Conservation (phyloP, 2,329 filamentous ascomycete genomes). For the Exserohilum turcica region DNA sequence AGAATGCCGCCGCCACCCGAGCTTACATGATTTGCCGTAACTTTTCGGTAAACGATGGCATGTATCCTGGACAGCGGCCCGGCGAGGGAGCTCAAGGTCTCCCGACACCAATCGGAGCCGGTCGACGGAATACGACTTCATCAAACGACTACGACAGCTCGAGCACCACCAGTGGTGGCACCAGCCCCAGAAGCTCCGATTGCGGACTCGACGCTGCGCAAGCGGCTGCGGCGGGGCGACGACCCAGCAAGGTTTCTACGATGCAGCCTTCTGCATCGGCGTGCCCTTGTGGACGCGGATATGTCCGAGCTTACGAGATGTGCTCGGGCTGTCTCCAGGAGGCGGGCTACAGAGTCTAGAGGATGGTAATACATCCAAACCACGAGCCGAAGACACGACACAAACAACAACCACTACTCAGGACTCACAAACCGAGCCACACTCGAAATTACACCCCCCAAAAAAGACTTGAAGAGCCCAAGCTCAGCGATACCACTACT, state of each 20-base stretch:
- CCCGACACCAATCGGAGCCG: conserved; percentile 68
- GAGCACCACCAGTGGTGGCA: conserved; percentile 60
- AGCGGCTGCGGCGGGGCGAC: conserved; percentile 29
- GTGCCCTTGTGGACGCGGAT: conserved; percentile 48
- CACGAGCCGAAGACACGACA: background rate
- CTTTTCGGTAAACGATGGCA: conserved; percentile 95
- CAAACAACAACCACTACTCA: conserved; percentile 1
- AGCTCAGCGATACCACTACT: conserved; percentile 41
- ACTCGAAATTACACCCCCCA: background rate
- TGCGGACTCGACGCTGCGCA: conserved; percentile 49
- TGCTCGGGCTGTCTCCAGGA: conserved; percentile 51
- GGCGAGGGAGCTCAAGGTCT: conserved; percentile 64
- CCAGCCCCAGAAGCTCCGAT: conserved; percentile 58
- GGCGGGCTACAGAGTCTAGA: conserved; percentile 43
- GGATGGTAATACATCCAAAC: background rate
- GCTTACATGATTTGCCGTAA: conserved; percentile 98
- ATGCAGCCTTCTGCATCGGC: conserved; percentile 30
- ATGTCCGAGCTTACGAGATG: conserved; percentile 50
- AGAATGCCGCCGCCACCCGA: conserved; percentile 92
- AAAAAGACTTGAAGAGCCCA: conserved; percentile 46
- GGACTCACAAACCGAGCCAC: conserved; percentile 19
- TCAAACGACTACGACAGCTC: conserved; percentile 57
- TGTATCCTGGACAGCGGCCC: conserved; percentile 67
- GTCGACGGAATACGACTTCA: conserved; percentile 56
- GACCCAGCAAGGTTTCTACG: conserved; percentile 44